Evolutionary conservation across 2,329 filamentous ascomycete species (phyloP).

Genomic region (Colletotrichum sp.): DNA sequence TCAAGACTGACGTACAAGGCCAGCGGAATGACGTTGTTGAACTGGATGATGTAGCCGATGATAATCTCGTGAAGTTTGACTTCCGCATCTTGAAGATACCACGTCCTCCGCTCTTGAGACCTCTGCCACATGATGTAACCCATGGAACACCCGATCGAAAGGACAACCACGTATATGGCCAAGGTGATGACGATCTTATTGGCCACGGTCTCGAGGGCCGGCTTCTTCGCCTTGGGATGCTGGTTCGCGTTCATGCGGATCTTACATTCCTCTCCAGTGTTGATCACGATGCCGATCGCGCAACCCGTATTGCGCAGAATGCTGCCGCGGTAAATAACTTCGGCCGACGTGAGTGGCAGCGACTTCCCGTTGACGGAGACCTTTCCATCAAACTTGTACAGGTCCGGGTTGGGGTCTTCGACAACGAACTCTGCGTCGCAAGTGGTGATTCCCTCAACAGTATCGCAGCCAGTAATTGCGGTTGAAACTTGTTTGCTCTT

Average conservation of each 20-base stretch:
- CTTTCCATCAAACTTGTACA: constrained; percentile 78
- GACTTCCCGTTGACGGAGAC: constrained; percentile 63
- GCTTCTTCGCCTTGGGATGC: constrained; percentile 84
- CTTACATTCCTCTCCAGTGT: constrained; percentile 90
- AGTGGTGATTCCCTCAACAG: constrained; percentile 56
- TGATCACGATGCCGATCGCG: constrained; percentile 81
- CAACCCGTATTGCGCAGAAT: constrained; percentile 80
- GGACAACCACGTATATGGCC: constrained; percentile 76
- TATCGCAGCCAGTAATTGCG: constrained; percentile 62
- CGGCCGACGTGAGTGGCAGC: constrained; percentile 76
- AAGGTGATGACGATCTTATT: constrained; percentile 85
- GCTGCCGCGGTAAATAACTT: constrained; percentile 87
- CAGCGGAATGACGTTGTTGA: constrained; percentile 93
- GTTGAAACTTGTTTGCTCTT: constrained; percentile 76
- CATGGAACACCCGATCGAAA: constrained; percentile 82
- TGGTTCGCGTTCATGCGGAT: constrained; percentile 93
- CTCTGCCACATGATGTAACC: constrained; percentile 81
- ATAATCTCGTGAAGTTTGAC: constrained; percentile 85
- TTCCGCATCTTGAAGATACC: constrained; percentile 74
- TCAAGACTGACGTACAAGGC: constrained; percentile 92
- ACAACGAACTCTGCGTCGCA: constrained; percentile 69
- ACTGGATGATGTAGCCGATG: constrained; percentile 92
- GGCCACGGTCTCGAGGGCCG: constrained; percentile 75
- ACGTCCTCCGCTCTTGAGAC: constrained; percentile 70
- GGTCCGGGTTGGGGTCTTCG: constrained; percentile 78